Evolutionary conservation across 108 stramenopile species (phyloP).

Genomic region (Schizochytrium sp.): DNA sequence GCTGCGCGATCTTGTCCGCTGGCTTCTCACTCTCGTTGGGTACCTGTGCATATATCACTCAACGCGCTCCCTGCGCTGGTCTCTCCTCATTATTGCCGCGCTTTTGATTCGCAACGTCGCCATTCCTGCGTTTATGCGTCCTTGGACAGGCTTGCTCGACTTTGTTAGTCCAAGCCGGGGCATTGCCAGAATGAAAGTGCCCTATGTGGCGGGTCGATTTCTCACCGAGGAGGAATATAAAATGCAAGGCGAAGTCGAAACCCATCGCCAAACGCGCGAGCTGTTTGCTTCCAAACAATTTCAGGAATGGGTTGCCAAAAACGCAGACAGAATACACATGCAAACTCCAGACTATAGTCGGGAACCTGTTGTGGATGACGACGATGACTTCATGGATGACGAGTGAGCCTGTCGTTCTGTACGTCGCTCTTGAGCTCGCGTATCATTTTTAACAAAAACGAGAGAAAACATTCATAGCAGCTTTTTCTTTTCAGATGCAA

Average conservation of each 20-base stretch:
- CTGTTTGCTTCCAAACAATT: not conserved
- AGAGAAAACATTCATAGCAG: no score
- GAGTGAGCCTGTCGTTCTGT: no score
- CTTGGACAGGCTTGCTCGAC: not conserved
- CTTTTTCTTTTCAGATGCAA: no score
- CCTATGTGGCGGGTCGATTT: not conserved
- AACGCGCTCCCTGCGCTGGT: not conserved
- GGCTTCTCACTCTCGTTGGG: not conserved
- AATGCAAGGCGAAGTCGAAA: not conserved
- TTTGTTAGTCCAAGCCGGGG: not conserved
- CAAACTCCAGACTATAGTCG: not conserved
- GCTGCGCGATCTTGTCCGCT: not conserved
- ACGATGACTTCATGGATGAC: no score
- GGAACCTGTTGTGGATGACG: no score
- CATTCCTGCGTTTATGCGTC: not conserved
- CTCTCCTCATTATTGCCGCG: not conserved
- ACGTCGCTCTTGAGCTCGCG: no score
- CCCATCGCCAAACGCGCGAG: not conserved
- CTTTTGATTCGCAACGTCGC: not conserved
- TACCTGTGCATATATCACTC: not conserved
- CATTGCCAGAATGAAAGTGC: not conserved
- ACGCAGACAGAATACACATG: not conserved
- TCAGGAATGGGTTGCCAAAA: not conserved
- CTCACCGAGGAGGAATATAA: not conserved
- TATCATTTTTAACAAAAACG: no score